Conservation (phyloP, 345 rosid genomes). For the Brassica rapa region DNA sequence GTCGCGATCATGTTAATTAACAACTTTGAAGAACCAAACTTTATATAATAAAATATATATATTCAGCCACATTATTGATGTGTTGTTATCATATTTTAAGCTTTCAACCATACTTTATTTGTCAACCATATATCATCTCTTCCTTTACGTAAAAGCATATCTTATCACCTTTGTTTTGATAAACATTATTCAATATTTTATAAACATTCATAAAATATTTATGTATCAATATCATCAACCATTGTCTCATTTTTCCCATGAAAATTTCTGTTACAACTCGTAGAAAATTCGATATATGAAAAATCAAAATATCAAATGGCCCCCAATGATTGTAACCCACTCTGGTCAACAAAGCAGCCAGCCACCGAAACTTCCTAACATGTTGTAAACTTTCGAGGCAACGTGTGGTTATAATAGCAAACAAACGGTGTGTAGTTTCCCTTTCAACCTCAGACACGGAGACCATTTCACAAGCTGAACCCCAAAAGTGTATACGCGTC, state of each 20-base stretch:
- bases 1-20: no score
- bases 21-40: no score
- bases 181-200: background rate
- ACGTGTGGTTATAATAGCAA: constrained; percentile 1
- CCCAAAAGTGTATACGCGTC: constrained; percentile 28
- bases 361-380: constrained; percentile 17
- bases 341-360: constrained; percentile 21
- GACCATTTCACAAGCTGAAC: constrained; percentile 12
- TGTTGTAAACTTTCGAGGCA: background rate
- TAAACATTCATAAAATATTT: background rate
- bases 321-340: background rate
- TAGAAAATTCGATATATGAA: background rate
- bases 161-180: constrained; percentile 4
- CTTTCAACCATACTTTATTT: background rate
- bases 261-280: background rate
- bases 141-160: constrained; percentile 21
- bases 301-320: constrained; percentile 5
- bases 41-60: background rate
- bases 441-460: constrained; percentile 9
- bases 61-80: background rate
- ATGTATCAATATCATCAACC: background rate
- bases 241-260: background rate
- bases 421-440: constrained; percentile 19
- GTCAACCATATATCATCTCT: constrained; percentile 4
- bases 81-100: background rate